Evolutionary conservation across 805 yeast genomes (phyloP).

Genomic region (Yarrowia sp.): DNA sequence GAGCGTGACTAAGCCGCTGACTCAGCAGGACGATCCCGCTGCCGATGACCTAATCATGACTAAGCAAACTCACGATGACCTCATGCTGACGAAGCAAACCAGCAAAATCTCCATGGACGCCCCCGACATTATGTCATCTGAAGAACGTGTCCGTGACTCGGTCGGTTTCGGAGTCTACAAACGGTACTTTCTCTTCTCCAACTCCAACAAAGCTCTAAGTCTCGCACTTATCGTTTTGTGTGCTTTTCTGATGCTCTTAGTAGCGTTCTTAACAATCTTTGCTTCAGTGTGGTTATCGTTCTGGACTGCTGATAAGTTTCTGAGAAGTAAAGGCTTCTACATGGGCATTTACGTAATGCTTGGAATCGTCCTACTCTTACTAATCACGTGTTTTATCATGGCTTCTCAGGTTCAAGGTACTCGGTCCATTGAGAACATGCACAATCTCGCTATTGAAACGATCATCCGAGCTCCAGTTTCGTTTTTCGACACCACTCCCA

Average conservation of each 20-base stretch:
- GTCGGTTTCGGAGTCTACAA: conserved; percentile 45
- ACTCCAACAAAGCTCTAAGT: conserved; percentile 38
- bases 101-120: conserved; percentile 21
- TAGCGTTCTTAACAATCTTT: background rate
- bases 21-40: background rate
- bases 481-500: conserved; percentile 93
- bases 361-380: conserved; percentile 51
- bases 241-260: conserved; percentile 9
- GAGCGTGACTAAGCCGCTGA: too few relatives aligned
- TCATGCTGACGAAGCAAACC: background rate
- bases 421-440: conserved; percentile 44
- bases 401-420: background rate
- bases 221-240: conserved; percentile 46
- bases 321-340: conserved; percentile 45
- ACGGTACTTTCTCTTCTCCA: conserved; percentile 48
- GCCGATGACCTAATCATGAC: too few relatives aligned
- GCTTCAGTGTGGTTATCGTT: conserved; percentile 70
- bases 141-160: conserved; percentile 28
- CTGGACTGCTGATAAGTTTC: conserved; percentile 51
- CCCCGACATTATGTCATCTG: conserved; percentile 26
- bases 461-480: conserved; percentile 75
- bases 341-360: conserved; percentile 52
- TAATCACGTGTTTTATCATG: conserved; percentile 42
- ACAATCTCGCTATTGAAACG: conserved; percentile 59
- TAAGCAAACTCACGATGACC: background rate